Evolutionary conservation across 78 protist species (phyloP), one percentile per base, ranked within the genome.

Genomic region (Dictyostelium capitatum): DNA sequence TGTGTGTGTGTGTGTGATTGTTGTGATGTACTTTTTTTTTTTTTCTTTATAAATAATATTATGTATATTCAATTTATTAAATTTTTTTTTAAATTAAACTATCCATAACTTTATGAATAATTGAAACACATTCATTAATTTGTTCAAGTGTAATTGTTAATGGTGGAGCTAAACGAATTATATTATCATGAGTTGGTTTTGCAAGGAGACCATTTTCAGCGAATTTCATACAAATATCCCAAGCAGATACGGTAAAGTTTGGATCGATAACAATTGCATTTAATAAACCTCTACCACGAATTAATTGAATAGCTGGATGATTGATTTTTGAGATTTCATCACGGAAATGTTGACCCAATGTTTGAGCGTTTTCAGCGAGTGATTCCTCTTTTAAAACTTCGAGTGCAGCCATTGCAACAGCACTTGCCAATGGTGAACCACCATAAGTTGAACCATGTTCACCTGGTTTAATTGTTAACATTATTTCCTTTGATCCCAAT

Each of bases 361-460:
- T 37, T 15, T 51, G 79, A 19, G 96, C 79, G 17, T 85, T 79
- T 64, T 96, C 98, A 12, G 91, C 95, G n/a, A 99, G 97, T 15
- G 83, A 65, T 91, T 99, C 99, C 4, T 98, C 99, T 28, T 20
- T 9, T 32, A 99, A 54, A 32, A 98, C 98, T 30, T 95, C 32
- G 69, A 99, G 95, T 2, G 99, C 98, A 15, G 89, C 99, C 82
- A 97, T 91, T 64, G 98, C 99, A 1, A 98, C 99, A 19, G 97
- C 96, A 54, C 97, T 95, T 7, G 98, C 99, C 23, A 98, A 32
- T 23, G 99, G 99, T 92, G 95, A 96, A 62, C 99, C 99, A 5
- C 99, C 99, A 70, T 70, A 99, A 1, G 99, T 99, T 5, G 97
- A 83, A 46, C 99, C 99, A 95, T 99, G 99, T 72, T 67, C 81